These are phyloP conservation scores for Paramecium octaurelia DNA, from an alignment of 73 alveolate species.

Conservation along the genomic window DNA sequence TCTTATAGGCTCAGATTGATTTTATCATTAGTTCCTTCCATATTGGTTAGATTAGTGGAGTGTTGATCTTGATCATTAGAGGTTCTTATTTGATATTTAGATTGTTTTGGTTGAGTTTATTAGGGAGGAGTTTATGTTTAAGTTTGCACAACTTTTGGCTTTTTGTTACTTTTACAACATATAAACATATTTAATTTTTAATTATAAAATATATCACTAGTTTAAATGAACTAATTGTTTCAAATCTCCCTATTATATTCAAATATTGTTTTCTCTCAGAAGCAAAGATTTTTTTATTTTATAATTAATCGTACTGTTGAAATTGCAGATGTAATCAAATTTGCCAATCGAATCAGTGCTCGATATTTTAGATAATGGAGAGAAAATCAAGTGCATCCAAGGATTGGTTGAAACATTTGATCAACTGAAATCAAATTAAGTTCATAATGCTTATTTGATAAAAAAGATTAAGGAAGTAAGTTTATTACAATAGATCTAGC, in stretches of 20 bases:
- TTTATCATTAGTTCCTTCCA: neutral
- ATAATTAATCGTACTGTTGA: neutral
- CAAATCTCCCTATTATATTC: neutral
- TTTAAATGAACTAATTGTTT: neutral
- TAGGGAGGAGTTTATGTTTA: neutral
- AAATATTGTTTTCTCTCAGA: neutral
- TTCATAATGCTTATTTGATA: neutral
- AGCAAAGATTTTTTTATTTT: neutral
- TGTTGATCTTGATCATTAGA: neutral
- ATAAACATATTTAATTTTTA: neutral
- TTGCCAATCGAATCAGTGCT: neutral
- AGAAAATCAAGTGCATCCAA: neutral
- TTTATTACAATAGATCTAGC: neutral
- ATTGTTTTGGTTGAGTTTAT: neutral
- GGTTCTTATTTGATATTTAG: neutral
- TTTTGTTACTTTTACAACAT: neutral
- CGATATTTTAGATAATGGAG: neutral
- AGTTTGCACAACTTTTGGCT: neutral
- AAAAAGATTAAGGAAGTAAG: neutral
- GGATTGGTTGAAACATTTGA: neutral
- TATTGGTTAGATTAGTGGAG: neutral
- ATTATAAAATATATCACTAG: neutral
- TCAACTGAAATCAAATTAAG: neutral
- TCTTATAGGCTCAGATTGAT: neutral
- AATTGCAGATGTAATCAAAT: neutral